phyloP scores from a whole-genome alignment of 768 basidiomycete genomes.

The Mycena leptocephala region DNA sequence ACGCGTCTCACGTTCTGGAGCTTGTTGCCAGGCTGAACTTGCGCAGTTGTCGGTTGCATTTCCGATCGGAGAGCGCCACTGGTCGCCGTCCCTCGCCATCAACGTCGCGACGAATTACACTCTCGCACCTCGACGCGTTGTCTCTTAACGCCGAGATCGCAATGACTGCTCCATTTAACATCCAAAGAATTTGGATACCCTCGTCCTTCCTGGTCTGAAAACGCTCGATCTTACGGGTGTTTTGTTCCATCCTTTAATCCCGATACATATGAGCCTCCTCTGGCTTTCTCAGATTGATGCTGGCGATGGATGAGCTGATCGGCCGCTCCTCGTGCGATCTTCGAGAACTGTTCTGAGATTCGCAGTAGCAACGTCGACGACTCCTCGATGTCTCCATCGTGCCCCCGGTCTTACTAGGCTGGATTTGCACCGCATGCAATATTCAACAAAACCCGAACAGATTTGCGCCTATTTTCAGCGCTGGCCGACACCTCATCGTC shows the following conservation, averaged over 20 bases:
- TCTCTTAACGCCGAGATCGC: background rate
- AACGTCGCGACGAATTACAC: background rate
- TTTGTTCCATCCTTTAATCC: too few relatives aligned
- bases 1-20: too few relatives aligned
- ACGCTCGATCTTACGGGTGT: background rate
- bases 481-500: too few relatives aligned
- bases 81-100: background rate
- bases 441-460: background rate
- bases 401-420: background rate
- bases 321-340: slow-evolving; percentile 1
- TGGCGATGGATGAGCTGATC: background rate
- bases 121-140: background rate
- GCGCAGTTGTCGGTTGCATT: background rate
- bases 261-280: too few relatives aligned
- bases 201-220: background rate
- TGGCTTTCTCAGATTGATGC: background rate
- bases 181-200: background rate
- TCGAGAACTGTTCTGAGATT: background rate
- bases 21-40: too few relatives aligned
- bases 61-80: too few relatives aligned
- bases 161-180: background rate
- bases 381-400: background rate
- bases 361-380: background rate
- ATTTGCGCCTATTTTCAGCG: too few relatives aligned
- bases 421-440: background rate